phyloP scores from a whole-genome alignment of 768 basidiomycete genomes.

The Suillus spraguei region DNA sequence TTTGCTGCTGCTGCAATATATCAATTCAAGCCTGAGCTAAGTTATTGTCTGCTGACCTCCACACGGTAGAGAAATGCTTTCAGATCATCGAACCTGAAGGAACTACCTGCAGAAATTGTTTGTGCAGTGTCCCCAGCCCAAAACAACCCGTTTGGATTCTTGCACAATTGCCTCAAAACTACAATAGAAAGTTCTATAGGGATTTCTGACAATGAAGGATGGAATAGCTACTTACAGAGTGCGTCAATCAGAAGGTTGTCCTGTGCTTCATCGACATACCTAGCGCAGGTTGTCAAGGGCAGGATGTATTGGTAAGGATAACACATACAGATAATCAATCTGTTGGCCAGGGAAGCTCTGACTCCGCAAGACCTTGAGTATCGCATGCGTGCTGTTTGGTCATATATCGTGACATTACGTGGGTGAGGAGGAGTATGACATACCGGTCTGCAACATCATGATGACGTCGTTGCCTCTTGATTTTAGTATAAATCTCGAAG shows the following conservation, averaged over 20 bases:
- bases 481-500: constrained; percentile 52
- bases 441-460: constrained; percentile 65
- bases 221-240: constrained; percentile 41
- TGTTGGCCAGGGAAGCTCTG: background rate
- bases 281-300: too few relatives aligned
- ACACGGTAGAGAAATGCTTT: constrained; percentile 65
- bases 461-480: constrained; percentile 44
- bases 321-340: too few relatives aligned
- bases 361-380: constrained; percentile 40
- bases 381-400: constrained; percentile 25
- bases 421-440: constrained; percentile 1
- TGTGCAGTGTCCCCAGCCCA: constrained; percentile 85
- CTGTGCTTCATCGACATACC: constrained; percentile 77
- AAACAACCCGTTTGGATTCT: constrained; percentile 66
- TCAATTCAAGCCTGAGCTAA: background rate
- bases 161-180: constrained; percentile 68
- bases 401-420: background rate
- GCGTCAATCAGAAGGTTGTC: constrained; percentile 71
- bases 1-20: constrained; percentile 21
- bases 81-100: constrained; percentile 71
- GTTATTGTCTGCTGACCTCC: constrained; percentile 46
- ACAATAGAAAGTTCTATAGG: background rate
- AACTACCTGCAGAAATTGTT: constrained; percentile 71
- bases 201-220: background rate
- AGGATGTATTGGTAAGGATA: too few relatives aligned